Percentiles rank a stretch among this genome's conserved stretches.
Conservation (phyloP, 257 asterid genomes). For the Salvia rosmarinus region DNA sequence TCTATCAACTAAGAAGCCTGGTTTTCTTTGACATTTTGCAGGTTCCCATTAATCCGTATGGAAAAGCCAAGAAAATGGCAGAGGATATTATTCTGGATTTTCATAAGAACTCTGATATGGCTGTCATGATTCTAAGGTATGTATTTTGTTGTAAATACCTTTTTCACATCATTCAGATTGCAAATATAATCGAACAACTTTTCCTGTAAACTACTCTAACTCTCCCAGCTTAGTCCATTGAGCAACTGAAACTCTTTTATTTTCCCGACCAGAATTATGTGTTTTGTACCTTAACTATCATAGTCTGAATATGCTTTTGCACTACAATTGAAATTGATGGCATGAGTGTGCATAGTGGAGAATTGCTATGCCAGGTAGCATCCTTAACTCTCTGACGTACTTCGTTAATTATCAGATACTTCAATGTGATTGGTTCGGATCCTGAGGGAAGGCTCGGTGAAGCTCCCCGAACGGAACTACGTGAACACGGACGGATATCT, state of each 20-base stretch:
- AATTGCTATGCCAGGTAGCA: no score
- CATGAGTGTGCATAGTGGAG: no score
- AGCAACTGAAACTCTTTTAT: neutral
- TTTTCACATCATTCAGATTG: neutral
- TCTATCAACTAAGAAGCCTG: neutral
- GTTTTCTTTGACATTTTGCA: conserved; percentile 40
- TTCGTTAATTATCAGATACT: conserved; percentile 57
- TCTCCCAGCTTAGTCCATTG: neutral
- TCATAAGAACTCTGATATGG: conserved; percentile 85
- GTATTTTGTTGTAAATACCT: neutral
- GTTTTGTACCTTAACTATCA: neutral
- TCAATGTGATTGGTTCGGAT: conserved; percentile 92
- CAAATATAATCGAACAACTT: neutral
- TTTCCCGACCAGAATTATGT: neutral
- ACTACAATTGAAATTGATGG: neutral
- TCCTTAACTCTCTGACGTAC: neutral
- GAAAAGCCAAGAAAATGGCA: conserved; percentile 98
- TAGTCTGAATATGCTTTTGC: neutral
- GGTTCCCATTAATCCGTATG: conserved; percentile 93
- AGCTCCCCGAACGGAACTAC: conserved; percentile 92
- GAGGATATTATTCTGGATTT: conserved; percentile 93
- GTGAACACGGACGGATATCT: conserved; percentile 90
- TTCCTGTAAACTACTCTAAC: neutral
- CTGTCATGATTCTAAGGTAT: conserved; percentile 90
- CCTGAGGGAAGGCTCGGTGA: conserved; percentile 95